phyloP scores from a whole-genome alignment of 768 basidiomycete species.

The Galerina marginata region DNA sequence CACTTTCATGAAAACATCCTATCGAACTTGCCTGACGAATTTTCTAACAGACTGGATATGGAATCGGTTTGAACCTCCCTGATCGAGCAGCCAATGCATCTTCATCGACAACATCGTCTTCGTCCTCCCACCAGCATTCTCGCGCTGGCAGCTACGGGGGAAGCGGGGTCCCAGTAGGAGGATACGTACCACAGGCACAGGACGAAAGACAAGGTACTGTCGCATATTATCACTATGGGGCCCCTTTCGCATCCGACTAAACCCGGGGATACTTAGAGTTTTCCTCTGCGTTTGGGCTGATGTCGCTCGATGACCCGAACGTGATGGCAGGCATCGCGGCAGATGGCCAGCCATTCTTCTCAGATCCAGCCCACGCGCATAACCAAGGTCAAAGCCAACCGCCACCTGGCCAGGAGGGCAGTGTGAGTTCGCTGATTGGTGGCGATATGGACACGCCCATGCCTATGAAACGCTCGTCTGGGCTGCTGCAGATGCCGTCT shows the following conservation, averaged over 20 bases:
- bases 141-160: slow-evolving; percentile 10
- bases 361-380: slow-evolving; percentile 26
- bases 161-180: not conserved
- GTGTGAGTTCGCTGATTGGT: slow-evolving; percentile 4
- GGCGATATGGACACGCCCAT: slow-evolving; percentile 57
- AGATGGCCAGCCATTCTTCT: slow-evolving; percentile 71
- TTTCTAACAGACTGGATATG: slow-evolving; percentile 5
- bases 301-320: slow-evolving; percentile 77
- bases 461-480: slow-evolving; percentile 35
- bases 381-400: slow-evolving; percentile 11
- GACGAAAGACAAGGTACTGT: slow-evolving; percentile 29
- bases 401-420: not conserved
- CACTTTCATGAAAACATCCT: not conserved
- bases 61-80: slow-evolving; percentile 15
- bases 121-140: slow-evolving; percentile 11
- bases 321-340: slow-evolving; percentile 65
- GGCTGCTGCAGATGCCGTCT: slow-evolving; percentile 10
- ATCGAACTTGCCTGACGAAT: not conserved
- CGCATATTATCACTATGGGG: slow-evolving; percentile 13
- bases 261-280: slow-evolving; percentile 39
- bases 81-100: slow-evolving; percentile 23
- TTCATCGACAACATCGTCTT: slow-evolving; percentile 24
- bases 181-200: slow-evolving; percentile 15
- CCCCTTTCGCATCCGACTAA: slow-evolving; percentile 13
- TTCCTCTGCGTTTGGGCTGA: slow-evolving; percentile 71